Percentiles rank a stretch among this genome's conserved stretches.
These are phyloP conservation scores for Nannizziopsis arthrosporioides DNA, from an alignment of 2,329 filamentous ascomycete species.

Conservation along the genomic window DNA sequence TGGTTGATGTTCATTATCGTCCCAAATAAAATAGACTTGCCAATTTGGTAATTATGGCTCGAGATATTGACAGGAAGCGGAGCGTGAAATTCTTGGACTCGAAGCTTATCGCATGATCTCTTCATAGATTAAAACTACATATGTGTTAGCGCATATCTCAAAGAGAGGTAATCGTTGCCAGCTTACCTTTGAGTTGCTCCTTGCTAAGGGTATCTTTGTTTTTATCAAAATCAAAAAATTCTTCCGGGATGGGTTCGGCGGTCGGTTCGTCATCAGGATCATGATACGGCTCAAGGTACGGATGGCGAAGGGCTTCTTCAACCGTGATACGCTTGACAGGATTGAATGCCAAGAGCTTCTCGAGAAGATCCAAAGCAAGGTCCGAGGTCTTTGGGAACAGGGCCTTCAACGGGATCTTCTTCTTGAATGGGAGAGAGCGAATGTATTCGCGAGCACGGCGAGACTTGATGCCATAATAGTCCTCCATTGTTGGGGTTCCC, in stretches of 20 bases:
- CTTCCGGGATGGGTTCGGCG: constrained; percentile 89
- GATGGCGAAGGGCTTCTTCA: constrained; percentile 92
- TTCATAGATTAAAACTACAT: constrained; percentile 72
- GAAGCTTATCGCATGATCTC: constrained; percentile 70
- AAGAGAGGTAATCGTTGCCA: not conserved
- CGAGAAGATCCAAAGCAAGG: constrained; percentile 79
- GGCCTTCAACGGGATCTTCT: constrained; percentile 96
- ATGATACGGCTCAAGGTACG: constrained; percentile 96
- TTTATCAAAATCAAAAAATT: constrained; percentile 99
- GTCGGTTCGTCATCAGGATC: constrained; percentile 97
- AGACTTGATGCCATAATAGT: constrained; percentile 99
- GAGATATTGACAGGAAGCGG: not conserved
- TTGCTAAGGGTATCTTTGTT: constrained; percentile 98
- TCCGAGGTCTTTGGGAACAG: constrained; percentile 99
- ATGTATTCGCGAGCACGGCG: constrained; percentile 96
- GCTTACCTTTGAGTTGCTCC: constrained; percentile 82
- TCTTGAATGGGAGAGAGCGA: constrained; percentile 94
- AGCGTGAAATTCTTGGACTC: not conserved
- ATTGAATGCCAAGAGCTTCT: constrained; percentile 95
- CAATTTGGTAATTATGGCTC: no score
- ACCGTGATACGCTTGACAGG: constrained; percentile 97
- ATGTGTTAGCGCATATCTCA: constrained; percentile 9
- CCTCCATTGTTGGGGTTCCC: constrained; percentile 97
- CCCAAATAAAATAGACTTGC: no score
- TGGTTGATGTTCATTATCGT: not conserved